Percentiles rank a stretch among this genome's conserved stretches.
These are phyloP conservation scores for Pseudocercospora ulei DNA, from an alignment of 2,329 filamentous ascomycete genomes.

Conservation along the genomic window DNA sequence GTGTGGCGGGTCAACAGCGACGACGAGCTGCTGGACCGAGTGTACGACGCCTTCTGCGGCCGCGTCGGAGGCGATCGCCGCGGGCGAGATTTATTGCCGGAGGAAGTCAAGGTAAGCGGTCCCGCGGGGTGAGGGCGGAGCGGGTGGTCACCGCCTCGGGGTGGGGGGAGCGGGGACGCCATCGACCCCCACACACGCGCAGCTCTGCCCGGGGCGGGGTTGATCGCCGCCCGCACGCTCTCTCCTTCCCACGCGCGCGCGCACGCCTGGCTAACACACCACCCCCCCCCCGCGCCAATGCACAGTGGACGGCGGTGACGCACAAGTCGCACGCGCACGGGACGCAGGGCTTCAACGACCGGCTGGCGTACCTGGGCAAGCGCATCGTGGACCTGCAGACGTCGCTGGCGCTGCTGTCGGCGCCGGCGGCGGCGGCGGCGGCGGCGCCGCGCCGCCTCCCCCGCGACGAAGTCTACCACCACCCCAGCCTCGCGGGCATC, in stretches of 20 bases:
- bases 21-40: conserved; percentile 61
- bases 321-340: conserved; percentile 98
- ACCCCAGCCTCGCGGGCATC: conserved; percentile 62
- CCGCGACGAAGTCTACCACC: conserved; percentile 44
- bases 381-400: conserved; percentile 55
- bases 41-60: conserved; percentile 69
- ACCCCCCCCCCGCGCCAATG: background rate
- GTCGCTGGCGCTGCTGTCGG: conserved; percentile 52
- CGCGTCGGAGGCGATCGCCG: conserved; percentile 26
- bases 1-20: conserved; percentile 65
- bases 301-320: conserved; percentile 76
- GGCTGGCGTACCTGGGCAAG: conserved; percentile 73
- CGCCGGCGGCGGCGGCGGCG: conserved; percentile 37
- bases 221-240: background rate
- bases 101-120: conserved; percentile 75
- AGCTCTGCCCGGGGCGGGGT: no score
- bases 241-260: background rate
- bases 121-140: no score
- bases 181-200: no score
- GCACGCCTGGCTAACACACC: background rate
- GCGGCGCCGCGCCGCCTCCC: conserved; percentile 11
- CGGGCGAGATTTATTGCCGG: conserved; percentile 66
- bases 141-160: no score
- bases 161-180: no score
- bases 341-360: conserved; percentile 85